Conservation (phyloP, 768 basidiomycete species). For the Russula abietina region DNA sequence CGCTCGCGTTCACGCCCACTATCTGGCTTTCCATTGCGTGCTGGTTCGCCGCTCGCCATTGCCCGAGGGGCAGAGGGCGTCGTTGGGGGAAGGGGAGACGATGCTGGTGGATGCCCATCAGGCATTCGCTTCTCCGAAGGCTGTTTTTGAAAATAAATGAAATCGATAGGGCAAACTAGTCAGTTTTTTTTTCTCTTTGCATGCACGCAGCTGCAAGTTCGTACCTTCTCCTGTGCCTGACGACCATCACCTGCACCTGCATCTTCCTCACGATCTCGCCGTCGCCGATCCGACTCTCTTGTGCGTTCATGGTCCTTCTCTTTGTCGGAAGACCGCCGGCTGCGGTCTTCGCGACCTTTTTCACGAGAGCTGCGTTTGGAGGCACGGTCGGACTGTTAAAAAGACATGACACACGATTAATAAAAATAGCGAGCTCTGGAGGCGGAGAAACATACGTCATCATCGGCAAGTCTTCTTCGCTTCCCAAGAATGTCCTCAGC, state of each 20-base stretch:
- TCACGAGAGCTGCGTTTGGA: constrained; percentile 80
- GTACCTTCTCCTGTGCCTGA: constrained; percentile 51
- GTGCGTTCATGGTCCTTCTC: constrained; percentile 55
- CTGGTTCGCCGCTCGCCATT: constrained; percentile 49
- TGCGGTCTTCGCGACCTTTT: constrained; percentile 67
- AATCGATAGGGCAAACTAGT: background rate
- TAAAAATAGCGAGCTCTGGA: background rate
- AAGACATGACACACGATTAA: background rate
- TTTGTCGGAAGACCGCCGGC: constrained; percentile 60
- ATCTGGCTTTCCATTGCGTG: constrained; percentile 40
- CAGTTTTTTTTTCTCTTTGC: background rate
- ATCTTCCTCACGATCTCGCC: constrained; percentile 58
- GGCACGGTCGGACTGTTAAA: constrained; percentile 56
- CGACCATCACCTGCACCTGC: constrained; percentile 41
- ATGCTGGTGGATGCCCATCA: constrained; percentile 39
- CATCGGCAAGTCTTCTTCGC: constrained; percentile 60
- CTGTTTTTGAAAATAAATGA: constrained; percentile 29
- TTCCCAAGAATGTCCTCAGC: constrained; percentile 68
- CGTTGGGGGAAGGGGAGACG: constrained; percentile 42
- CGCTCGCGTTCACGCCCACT: constrained; percentile 26
- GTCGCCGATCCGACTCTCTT: constrained; percentile 62
- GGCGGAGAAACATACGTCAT: constrained; percentile 51
- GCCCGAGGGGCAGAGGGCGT: constrained; percentile 69
- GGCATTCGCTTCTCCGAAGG: constrained; percentile 49
- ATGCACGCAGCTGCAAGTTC: constrained; percentile 11